phyloP scores from a whole-genome alignment of 2,329 filamentous ascomycete species.

The Calonectria pseudoreteaudii region DNA sequence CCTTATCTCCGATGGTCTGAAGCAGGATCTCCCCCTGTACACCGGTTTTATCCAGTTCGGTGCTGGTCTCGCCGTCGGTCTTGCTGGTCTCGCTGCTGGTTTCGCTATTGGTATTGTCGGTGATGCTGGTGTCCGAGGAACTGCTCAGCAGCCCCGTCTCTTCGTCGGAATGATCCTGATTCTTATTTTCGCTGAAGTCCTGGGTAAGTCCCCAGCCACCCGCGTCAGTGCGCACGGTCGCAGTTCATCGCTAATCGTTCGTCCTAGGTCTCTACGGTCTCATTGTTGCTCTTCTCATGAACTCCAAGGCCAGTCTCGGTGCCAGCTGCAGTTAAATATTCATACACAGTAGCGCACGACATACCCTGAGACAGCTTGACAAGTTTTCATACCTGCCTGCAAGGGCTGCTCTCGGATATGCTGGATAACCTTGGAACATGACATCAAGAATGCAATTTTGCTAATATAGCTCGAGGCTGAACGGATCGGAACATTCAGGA shows the following conservation, averaged over 20 bases:
- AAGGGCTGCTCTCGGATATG: constrained; percentile 37
- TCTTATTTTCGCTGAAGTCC: constrained; percentile 99
- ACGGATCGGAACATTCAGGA: constrained; percentile 34
- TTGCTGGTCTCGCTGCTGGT: constrained; percentile 85
- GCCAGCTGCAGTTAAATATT: constrained; percentile 64
- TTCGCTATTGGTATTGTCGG: constrained; percentile 91
- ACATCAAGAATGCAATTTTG: constrained; percentile 40
- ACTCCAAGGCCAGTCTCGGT: constrained; percentile 85
- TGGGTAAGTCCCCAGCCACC: constrained; percentile 73
- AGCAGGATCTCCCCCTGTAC: constrained; percentile 79
- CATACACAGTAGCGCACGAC: background rate
- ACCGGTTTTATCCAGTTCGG: constrained; percentile 89
- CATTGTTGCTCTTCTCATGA: constrained; percentile 99
- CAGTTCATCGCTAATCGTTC: constrained; percentile 36
- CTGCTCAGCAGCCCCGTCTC: constrained; percentile 84
- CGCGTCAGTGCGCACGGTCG: background rate
- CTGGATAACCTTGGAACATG: constrained; percentile 39
- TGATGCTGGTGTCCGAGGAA: constrained; percentile 89
- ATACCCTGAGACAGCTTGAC: constrained; percentile 47
- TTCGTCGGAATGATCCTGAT: constrained; percentile 99
- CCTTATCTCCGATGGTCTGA: constrained; percentile 83
- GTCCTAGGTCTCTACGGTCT: constrained; percentile 92
- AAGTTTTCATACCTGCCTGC: constrained; percentile 49
- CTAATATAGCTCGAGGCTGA: constrained; percentile 27
- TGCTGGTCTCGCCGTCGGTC: constrained; percentile 84